Evolutionary conservation across 2,329 filamentous ascomycete genomes (phyloP), one percentile per base, ranked within the genome.

Genomic region (Chaetomium globosum): DNA sequence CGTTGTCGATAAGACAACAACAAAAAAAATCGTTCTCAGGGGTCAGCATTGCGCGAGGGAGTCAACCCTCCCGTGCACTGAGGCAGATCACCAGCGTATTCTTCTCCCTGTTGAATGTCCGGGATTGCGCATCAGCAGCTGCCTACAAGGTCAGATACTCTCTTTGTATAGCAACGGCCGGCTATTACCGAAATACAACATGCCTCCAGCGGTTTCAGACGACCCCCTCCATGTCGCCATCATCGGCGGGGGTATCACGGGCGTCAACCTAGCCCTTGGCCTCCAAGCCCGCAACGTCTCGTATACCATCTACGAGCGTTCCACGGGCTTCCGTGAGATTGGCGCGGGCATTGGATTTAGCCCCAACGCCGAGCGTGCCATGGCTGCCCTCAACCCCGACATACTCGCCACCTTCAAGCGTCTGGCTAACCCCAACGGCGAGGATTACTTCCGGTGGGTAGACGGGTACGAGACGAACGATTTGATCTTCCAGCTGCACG

Each of bases 331-430:
- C 61, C 74, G 77, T 2, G 81, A 83, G 67, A 80, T 81, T 4
- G 83, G 83, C 0, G 82, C 83, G 0, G 83, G 82, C 8, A 80
- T 85, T 30, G 82, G 80, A 3, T 80, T 84, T 69, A 80, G 77
- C 8, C 81, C 81, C n/a, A 83, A 83, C 66, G 81, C 82, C 1
- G 78, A 83, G 67, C 74, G 75, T 12, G 81, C 81, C 16, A 79
- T 85, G 75, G 67, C 65, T 6, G 59, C 73, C 16, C 73, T 82
- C 8, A 75, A 78, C 59, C 76, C 77, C 0, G 71, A 73, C n/a
- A 69, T 80, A 0, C 71, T 78, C 48, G 72, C 71, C 0, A 76
- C 79, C 0, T 82, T 76, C 71, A 77, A 78, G 66, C 65, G 67
- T 5, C 74, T 78, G 1, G 73, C 76, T 13, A 77, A 76, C 56